Conservation (phyloP, 1,284 basidiomycete species). For the Sanghuangporus baumii region DNA sequence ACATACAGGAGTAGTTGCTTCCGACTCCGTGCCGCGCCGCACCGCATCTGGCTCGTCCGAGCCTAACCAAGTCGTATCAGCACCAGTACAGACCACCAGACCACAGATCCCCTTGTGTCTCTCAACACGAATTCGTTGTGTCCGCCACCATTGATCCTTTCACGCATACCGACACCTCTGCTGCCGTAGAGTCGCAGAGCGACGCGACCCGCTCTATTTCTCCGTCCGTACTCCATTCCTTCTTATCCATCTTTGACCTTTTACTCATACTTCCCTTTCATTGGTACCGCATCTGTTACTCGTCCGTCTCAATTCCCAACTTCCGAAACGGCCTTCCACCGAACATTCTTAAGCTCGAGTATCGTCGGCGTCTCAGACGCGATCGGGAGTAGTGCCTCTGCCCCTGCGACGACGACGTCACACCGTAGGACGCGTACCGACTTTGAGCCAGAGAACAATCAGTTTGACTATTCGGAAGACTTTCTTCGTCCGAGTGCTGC, state of each 20-base stretch:
- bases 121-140: neutral
- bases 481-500: neutral
- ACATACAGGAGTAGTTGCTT: neutral
- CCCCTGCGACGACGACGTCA: neutral
- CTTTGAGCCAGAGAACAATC: constrained; percentile 15
- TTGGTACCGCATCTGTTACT: neutral
- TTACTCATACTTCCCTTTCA: neutral
- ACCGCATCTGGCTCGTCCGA: neutral
- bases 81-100: neutral
- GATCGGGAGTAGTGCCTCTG: neutral
- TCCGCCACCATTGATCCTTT: constrained; percentile 18
- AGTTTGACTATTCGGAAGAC: neutral
- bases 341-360: neutral
- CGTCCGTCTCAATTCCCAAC: neutral
- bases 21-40: neutral
- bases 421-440: constrained; percentile 12
- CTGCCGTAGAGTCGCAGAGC: constrained; percentile 18
- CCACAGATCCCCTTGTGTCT: neutral
- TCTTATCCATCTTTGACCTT: neutral
- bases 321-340: neutral
- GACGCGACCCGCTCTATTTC: constrained; percentile 6
- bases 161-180: constrained; percentile 15
- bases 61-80: neutral
- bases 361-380: neutral
- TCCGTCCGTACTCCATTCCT: neutral